Base-by-base conservation (phyloP, 75 land plant genomes). In the Picea sitchensis region DNA sequence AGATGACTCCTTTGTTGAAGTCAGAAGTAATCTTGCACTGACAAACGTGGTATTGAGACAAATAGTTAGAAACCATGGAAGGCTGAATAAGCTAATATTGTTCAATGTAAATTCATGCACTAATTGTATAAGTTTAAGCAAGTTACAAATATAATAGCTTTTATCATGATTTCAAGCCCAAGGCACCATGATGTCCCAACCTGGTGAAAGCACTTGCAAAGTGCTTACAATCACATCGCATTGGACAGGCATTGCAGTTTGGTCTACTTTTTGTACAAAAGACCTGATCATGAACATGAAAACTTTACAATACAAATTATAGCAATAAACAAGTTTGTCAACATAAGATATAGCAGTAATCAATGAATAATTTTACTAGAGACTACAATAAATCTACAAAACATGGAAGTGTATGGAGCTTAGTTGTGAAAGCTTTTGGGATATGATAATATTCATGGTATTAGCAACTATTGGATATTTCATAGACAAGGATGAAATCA, bases 241-340 rank as follows among this genome's bases (percentile, higher is more conserved):
- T 73, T 76, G 99, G 99, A 81, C 99, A 96, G 31, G 95, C 92
- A 82, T 91, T 88, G 84, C 99, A 96, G 69, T 96, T 92, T 78
- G 98, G 98, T 65, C 81, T 83, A 71, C 80, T 94, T 80, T 96
- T 96, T 0, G 94, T 94, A 78, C 99, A 96, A 79, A 96, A 92
- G 14, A 91, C 90, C 98, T 96, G 86, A 59, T 73, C 18, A 36
- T 54, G 41, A 83, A 80, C 18, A n/a, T 64, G 34, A 64, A 64
- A 30, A 0, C 11, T 51, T 51, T 9, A 51, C 56, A 51, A 51
- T 51, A 51, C 56, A 51, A 51, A 41, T 9, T 51, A 51, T 51
- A 9, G 56, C 56, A 11, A 51, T 51, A 51, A 51, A 9, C 56
- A 51, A 51, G 56, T 9, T 51, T 9, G 56, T 51, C 56, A 51